phyloP scores from a whole-genome alignment of 495 filamentous ascomycete species.

The Neurospora africana region DNA sequence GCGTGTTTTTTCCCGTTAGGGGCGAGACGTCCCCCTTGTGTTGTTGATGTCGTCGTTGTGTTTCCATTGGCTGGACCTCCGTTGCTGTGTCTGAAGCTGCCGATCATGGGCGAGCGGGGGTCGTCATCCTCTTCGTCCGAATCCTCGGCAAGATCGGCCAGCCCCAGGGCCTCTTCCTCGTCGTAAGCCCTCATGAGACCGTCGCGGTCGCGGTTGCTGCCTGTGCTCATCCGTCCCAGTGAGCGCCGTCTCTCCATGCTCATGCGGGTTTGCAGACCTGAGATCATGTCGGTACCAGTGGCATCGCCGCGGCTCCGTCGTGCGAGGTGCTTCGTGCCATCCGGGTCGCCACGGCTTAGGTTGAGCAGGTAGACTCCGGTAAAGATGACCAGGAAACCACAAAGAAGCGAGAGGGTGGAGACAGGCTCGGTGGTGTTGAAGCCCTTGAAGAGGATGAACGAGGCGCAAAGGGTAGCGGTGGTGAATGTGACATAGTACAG shows the following conservation, averaged over 20 bases:
- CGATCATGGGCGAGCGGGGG: conserved; percentile 25
- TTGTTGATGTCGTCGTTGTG: conserved; percentile 3
- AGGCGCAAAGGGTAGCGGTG: conserved; percentile 85
- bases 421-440: conserved; percentile 94
- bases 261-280: conserved; percentile 75
- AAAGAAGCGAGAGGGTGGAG: conserved; percentile 81
- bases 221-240: conserved; percentile 40
- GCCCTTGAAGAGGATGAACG: conserved; percentile 93
- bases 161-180: conserved; percentile 54
- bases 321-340: conserved; percentile 59
- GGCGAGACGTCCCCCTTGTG: background rate
- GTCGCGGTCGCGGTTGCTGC: conserved; percentile 59
- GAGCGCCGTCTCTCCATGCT: conserved; percentile 81
- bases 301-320: conserved; percentile 57
- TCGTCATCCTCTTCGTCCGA: conserved; percentile 41
- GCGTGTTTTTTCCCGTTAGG: background rate
- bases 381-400: conserved; percentile 93
- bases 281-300: conserved; percentile 82
- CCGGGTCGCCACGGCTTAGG: conserved; percentile 79
- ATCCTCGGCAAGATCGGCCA: conserved; percentile 57
- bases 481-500: conserved; percentile 99
- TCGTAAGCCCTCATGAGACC: conserved; percentile 79
- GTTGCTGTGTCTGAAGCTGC: conserved; percentile 12
- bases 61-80: conserved; percentile 7
- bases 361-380: conserved; percentile 95